Evolutionary conservation across 805 yeast genomes (phyloP).

Genomic region (Wickerhamomyces kurtzmanii): DNA sequence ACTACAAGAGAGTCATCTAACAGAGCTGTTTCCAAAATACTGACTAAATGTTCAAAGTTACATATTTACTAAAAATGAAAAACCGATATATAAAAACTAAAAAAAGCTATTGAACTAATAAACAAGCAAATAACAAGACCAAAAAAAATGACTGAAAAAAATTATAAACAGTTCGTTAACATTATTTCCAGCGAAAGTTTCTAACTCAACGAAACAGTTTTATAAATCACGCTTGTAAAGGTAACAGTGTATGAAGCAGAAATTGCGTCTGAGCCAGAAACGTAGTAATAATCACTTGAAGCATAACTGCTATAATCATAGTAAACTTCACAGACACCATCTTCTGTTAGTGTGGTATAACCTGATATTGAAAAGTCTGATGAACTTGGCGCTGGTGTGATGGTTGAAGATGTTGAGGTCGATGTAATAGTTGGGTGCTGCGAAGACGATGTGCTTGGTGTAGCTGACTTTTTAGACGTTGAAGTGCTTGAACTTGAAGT

Average conservation of each 20-base stretch:
- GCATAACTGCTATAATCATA: slow-evolving; percentile 14
- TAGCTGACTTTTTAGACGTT: slow-evolving; percentile 3
- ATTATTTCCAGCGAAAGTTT: not conserved
- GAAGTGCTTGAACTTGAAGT: slow-evolving; percentile 2
- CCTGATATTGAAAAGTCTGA: slow-evolving; percentile 1
- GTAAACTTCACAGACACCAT: slow-evolving; percentile 18
- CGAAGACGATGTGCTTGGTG: slow-evolving; percentile 5
- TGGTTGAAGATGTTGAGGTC: slow-evolving; percentile 3
- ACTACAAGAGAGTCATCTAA: too few relatives aligned
- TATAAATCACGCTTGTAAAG: slow-evolving; percentile 13
- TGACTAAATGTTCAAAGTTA: too few relatives aligned
- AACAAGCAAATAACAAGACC: not conserved
- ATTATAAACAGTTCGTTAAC: not conserved
- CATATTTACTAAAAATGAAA: too few relatives aligned
- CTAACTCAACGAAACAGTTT: slow-evolving; percentile 8
- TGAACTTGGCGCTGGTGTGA: slow-evolving; percentile 2
- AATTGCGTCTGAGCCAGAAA: slow-evolving; percentile 17
- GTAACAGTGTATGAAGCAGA: slow-evolving; percentile 17
- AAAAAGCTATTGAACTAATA: not conserved
- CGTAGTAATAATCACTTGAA: slow-evolving; percentile 8
- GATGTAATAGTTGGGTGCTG: slow-evolving; percentile 1
- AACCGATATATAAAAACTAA: not conserved
- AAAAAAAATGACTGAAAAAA: not conserved
- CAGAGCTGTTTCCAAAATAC: too few relatives aligned
- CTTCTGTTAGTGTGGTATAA: slow-evolving; percentile 12